A percentile compares a stretch with the other conserved stretches of the same genome.
These are phyloP conservation scores for Pseudogymnoascus verrucosus DNA, from an alignment of 2,329 filamentous ascomycete species.

Conservation along the genomic window DNA sequence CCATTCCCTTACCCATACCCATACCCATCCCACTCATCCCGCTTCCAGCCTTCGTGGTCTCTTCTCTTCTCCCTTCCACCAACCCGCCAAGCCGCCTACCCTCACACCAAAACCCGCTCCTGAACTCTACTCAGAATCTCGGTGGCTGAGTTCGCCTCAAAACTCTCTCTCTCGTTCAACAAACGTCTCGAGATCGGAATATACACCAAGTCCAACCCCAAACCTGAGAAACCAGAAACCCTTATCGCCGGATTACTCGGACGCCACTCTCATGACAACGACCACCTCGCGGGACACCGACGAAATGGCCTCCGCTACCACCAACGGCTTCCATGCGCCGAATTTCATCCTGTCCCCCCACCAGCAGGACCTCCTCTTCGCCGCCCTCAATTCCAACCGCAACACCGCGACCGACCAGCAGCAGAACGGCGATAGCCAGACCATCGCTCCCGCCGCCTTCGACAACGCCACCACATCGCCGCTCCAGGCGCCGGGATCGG, in stretches of 20 bases:
- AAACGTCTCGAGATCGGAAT: background rate
- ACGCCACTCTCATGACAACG: background rate
- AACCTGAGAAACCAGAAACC: no score
- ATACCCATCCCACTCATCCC: background rate
- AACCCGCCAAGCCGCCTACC: background rate
- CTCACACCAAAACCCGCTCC: background rate
- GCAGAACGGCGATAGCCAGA: slow-evolving; percentile 18
- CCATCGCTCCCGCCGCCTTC: slow-evolving; percentile 27
- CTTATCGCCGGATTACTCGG: no score
- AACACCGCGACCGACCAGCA: slow-evolving; percentile 30
- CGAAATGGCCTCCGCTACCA: slow-evolving; percentile 11
- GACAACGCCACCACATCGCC: slow-evolving; percentile 36
- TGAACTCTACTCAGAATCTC: background rate
- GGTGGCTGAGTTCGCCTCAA: background rate
- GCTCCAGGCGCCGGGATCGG: slow-evolving; percentile 34
- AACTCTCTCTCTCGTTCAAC: background rate
- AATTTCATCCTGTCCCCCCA: slow-evolving; percentile 66
- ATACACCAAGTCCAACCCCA: no score
- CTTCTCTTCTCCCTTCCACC: background rate
- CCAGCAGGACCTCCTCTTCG: slow-evolving; percentile 68
- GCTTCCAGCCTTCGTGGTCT: background rate
- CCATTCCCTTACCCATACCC: no score
- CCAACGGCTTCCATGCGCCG: slow-evolving; percentile 31
- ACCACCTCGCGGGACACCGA: background rate
- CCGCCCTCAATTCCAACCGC: slow-evolving; percentile 66